Base-by-base conservation (phyloP, 352 stramenopile species). In the Globisporangium rhizosaccharum region DNA sequence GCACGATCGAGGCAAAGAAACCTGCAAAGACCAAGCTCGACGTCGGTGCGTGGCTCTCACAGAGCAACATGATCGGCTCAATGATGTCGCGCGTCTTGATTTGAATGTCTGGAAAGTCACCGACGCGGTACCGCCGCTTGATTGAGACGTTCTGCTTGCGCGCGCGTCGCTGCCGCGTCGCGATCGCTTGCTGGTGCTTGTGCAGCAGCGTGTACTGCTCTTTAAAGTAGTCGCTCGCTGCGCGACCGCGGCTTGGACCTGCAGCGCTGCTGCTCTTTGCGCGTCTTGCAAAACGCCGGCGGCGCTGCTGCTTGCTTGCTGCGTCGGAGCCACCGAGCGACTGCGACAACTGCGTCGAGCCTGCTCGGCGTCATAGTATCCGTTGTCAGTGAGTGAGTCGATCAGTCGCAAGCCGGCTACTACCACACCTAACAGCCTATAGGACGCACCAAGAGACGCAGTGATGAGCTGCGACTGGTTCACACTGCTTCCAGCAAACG, bases 91-190 rank as follows among this genome's bases (percentile, higher is more conserved):
- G 66, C 10, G 78, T 64, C 28, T 80, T 75, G 60, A 94, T 92
- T 47, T 92, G 73, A 60, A 94, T 94, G 48, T 94, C 85, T 25
- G 85, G 84, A 59, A 81, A 88, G 20, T 92, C 79, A 1, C 85
- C 85, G 12, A 71, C 54, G 6, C 85, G 72, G 47, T 94, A 94
- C 26, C 71, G 81, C n/a, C 85, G 65, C 52, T 75, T 78, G 39
- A 94, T 85, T 2, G 68, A 68, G 2, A 94, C 82, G 42, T 80
- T 65, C 49, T 83, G 67, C 18, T 76, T 67, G 2, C 78, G 71
- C 44, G 79, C 68, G 20, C 70, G 76, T 17, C 68, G 66, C 54
- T 85, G 73, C 18, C 73, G 70, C 53, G 72, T 87, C 12, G 65
- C 36, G n/a, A 68, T 65, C 17, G 81, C 82, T 67, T 82, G 75